Base-by-base conservation (phyloP, 2,329 filamentous ascomycete genomes). In the Fusarium sp. region DNA sequence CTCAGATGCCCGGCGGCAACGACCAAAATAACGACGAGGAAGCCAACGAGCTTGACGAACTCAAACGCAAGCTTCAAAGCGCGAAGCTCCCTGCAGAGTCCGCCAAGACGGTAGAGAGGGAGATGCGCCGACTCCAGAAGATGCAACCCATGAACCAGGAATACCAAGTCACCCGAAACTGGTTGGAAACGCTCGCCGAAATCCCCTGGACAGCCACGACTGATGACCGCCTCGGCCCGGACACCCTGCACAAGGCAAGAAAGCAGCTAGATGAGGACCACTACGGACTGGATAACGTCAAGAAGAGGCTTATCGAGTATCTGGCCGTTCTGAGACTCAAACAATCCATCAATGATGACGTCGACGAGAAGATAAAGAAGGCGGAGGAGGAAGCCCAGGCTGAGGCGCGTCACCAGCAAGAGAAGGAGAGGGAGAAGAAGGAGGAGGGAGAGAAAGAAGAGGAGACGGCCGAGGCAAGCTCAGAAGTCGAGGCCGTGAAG, bases 141-240 rank as follows among this genome's bases (percentile, higher is more conserved):
- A 98, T 98, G 94, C 95, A 95, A 79, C 95, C 97, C 0, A 94
- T 94, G 60, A 97, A 98, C 80, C 96, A 97, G 40, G 97, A 99
- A 80, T 98, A 98, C 80, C 94, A 97, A 72, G 96, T 99, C 14
- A 95, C 94, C 75, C 88, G 96, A 74, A 97, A 95, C 59, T 99
- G 98, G 84, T 88, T 99, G 14, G 97, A 99, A 84, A 98, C 95
- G 14, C 85, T 99, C 66, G 90, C 95, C 0, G 97, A 99, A 81
- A 97, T 99, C 59, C 97, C 97, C 0, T 99, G 97, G 97, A 91
- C 92, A 3, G 91, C 91, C 74, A 87, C 90, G 61, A 98, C 96
- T 0, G 92, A 97, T 70, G 96, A 98, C 79, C 91, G 95, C 35
- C 89, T 99, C 4, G 95, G 95, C 9, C 89, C 91, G 0, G 92